Conservation (phyloP, 2,329 filamentous ascomycete genomes). For the Ceratocystis ficicola region DNA sequence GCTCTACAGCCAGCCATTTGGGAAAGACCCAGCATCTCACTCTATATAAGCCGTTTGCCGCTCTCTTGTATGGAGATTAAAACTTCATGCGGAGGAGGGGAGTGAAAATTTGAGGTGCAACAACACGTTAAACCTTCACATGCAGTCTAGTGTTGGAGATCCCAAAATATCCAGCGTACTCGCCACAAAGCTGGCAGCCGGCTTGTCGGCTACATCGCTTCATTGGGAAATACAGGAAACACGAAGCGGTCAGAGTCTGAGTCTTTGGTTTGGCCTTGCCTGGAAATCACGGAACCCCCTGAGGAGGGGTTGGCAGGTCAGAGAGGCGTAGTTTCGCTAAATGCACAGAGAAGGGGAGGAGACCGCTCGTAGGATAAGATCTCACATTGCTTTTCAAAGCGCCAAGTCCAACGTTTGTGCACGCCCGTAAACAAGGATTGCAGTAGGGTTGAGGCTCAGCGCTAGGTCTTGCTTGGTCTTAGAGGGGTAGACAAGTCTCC, state of each 20-base stretch:
- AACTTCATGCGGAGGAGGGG: background rate
- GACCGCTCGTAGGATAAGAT: background rate
- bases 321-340: background rate
- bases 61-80: too few relatives aligned
- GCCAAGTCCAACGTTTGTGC: slow-evolving; percentile 14
- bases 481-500: slow-evolving; percentile 1
- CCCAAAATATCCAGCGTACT: background rate
- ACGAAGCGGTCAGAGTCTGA: slow-evolving; percentile 4
- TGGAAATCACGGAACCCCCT: slow-evolving; percentile 3
- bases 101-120: background rate
- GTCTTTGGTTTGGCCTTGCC: background rate
- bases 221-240: background rate
- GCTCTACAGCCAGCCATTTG: background rate
- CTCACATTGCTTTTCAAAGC: background rate
- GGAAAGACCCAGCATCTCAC: background rate
- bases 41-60: background rate
- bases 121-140: background rate
- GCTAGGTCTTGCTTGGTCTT: background rate
- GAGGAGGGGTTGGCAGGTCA: background rate
- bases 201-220: background rate
- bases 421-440: slow-evolving; percentile 7
- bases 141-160: background rate
- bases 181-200: background rate
- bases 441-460: slow-evolving; percentile 16
- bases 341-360: background rate